Evolutionary conservation across 192 early-diverging fungal genomes (phyloP), one percentile per base, ranked within the genome.

Genomic region (Podila epigama): DNA sequence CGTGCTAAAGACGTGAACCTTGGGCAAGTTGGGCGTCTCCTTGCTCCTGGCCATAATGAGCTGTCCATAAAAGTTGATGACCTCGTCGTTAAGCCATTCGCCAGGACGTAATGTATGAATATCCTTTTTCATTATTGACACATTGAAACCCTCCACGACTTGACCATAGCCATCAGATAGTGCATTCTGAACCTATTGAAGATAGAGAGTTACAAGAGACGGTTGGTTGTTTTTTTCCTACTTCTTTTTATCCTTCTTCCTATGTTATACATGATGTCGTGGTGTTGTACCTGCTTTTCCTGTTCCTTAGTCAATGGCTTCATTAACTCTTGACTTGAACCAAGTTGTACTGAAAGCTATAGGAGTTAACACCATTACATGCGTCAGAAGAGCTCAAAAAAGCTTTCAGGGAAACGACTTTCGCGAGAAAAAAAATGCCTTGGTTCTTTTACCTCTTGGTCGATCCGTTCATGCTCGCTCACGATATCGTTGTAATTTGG

Each of bases 21-120:
- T 86, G 0, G 93, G 93, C 35, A 89, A 57, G 22, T 48, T 55
- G 0, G 60, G 41, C 6, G 82, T 12, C 34, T 75, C 66, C 22
- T 79, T 68, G 40, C 86, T 84, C 12, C 97, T 87, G 1, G 85
- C 79, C 64, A 90, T 86, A 15, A 96, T 83, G 44, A 98, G 78
- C 42, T 91, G 83, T 63, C 92, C 88, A 77, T 97, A 98, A 80
- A 92, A 95, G 72, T 98, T 97, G 79, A 98, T 97, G 22, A 95
- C 96, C 68, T 97, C 95, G 75, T 98, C 97, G 75, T 98, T 97
- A 9, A 98, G 84, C 97, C 97, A 98, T 20, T 82, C 68, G 25
- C 91, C 87, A 37, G 85, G 85, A 15, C 72, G 52, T 53, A 98
- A 75, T 18, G 95, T 97, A 18, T 68, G 60, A 15, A 98, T 81